phyloP scores from a whole-genome alignment of 1,139 yeast genomes.

The Debaryomyces sp. region DNA sequence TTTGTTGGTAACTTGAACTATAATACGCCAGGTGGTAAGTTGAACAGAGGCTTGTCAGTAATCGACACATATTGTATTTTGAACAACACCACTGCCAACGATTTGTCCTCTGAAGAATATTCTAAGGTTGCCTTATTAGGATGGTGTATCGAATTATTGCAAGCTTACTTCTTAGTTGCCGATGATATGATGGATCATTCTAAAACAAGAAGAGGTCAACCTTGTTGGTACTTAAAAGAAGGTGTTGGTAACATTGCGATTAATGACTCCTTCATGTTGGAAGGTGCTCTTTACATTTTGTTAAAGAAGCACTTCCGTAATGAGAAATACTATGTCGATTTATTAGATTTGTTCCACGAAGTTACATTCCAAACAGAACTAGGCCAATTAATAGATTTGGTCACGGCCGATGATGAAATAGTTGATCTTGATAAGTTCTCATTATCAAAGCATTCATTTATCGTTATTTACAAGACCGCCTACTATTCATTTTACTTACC shows the following conservation, averaged over 20 bases:
- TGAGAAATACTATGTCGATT: conserved; percentile 84
- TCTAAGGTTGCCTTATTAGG: conserved; percentile 88
- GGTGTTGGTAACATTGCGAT: conserved; percentile 92
- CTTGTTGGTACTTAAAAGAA: conserved; percentile 91
- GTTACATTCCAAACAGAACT: conserved; percentile 97
- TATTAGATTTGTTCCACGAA: conserved; percentile 89
- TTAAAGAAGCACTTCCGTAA: conserved; percentile 85
- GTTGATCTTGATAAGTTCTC: conserved; percentile 90
- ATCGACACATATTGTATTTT: conserved; percentile 88
- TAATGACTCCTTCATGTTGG: conserved; percentile 96
- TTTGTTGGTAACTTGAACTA: conserved; percentile 71
- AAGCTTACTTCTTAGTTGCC: conserved; percentile 95
- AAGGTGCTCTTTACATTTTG: conserved; percentile 88
- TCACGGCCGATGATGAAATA: conserved; percentile 95
- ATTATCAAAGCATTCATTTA: conserved; percentile 87
- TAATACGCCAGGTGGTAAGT: conserved; percentile 96
- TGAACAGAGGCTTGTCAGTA: conserved; percentile 95
- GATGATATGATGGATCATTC: conserved; percentile 99
- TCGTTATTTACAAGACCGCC: conserved; percentile 96
- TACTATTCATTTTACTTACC: conserved; percentile 97
- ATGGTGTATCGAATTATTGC: conserved; percentile 94
- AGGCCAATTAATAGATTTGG: conserved; percentile 93
- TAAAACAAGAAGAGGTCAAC: conserved; percentile 96
- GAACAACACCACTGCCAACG: conserved; percentile 62
- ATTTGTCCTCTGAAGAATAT: conserved; percentile 69